A percentile compares a stretch with the other conserved stretches of the same genome.
Evolutionary conservation across 2,329 filamentous ascomycete genomes (phyloP).

Genomic region (Colletotrichum orbiculare): DNA sequence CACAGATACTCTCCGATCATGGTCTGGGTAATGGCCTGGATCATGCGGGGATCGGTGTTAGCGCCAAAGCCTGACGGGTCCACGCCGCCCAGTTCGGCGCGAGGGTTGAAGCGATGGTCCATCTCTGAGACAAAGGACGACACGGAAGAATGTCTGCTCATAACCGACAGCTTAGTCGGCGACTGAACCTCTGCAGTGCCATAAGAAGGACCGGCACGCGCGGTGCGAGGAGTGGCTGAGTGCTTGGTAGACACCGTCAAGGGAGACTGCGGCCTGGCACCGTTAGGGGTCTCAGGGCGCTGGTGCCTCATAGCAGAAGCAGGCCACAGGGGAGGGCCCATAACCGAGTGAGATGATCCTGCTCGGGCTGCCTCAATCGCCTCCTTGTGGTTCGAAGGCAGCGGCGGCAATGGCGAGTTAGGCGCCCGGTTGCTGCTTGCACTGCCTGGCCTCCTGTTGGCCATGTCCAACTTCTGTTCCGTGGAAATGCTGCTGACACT

Average conservation of each 20-base stretch:
- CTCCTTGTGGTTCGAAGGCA: conserved; percentile 85
- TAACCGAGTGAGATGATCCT: conserved; percentile 65
- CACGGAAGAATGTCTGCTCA: conserved; percentile 81
- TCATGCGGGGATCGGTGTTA: conserved; percentile 94
- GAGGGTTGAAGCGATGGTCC: conserved; percentile 88
- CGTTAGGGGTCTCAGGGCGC: conserved; percentile 71
- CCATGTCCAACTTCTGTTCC: conserved; percentile 28
- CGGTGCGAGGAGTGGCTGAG: conserved; percentile 67
- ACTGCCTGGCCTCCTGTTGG: conserved; percentile 73
- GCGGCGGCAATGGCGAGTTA: conserved; percentile 68
- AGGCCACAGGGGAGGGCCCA: conserved; percentile 88
- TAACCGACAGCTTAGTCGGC: conserved; percentile 53
- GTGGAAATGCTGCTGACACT: conserved; percentile 55
- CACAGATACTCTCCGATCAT: conserved; percentile 99
- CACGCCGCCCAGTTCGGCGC: conserved; percentile 61
- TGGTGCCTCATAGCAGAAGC: conserved; percentile 73
- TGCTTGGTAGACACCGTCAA: conserved; percentile 58
- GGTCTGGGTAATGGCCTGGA: conserved; percentile 97
- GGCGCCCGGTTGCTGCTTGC: conserved; percentile 71
- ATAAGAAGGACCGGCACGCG: conserved; percentile 55
- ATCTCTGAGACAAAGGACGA: conserved; percentile 97
- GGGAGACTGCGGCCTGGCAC: conserved; percentile 57
- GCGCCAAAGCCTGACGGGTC: conserved; percentile 70
- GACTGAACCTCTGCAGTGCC: conserved; percentile 61
- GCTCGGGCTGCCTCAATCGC: conserved; percentile 83